Evolutionary conservation across 345 rosid species (phyloP).

Genomic region (Citrus sinensis): DNA sequence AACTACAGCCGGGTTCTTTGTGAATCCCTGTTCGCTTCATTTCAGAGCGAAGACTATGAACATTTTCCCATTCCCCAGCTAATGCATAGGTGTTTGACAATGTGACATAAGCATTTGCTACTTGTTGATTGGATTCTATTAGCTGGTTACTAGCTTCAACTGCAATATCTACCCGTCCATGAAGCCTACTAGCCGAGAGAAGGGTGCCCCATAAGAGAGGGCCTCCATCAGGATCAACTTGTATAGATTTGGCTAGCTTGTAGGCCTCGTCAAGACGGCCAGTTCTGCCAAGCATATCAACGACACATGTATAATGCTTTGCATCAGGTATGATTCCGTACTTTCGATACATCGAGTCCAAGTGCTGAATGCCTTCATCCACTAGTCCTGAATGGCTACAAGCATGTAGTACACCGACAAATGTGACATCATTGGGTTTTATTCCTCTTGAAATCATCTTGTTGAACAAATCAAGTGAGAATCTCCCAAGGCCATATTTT

Average conservation of each 20-base stretch:
- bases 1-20: slow-evolving; percentile 80
- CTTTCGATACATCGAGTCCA: slow-evolving; percentile 46
- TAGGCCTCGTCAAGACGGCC: slow-evolving; percentile 76
- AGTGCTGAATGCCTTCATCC: slow-evolving; percentile 50
- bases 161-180: slow-evolving; percentile 71
- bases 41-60: slow-evolving; percentile 43
- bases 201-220: slow-evolving; percentile 77
- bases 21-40: slow-evolving; percentile 58
- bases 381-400: slow-evolving; percentile 85
- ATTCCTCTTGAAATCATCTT: slow-evolving; percentile 54
- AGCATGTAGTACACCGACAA: slow-evolving; percentile 65
- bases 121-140: slow-evolving; percentile 52
- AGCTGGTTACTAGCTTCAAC: slow-evolving; percentile 52
- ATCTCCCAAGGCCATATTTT: slow-evolving; percentile 49
- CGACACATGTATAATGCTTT: slow-evolving; percentile 72
- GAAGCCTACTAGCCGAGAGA: slow-evolving; percentile 68
- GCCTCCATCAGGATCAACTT: slow-evolving; percentile 39
- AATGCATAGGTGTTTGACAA: slow-evolving; percentile 60
- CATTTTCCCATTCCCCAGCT: slow-evolving; percentile 67
- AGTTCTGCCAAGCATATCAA: slow-evolving; percentile 74
- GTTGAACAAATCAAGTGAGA: slow-evolving; percentile 42
- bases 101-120: slow-evolving; percentile 61
- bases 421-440: slow-evolving; percentile 69
- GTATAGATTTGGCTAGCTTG: slow-evolving; percentile 47
- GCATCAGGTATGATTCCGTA: slow-evolving; percentile 51